Percentiles rank a stretch among this genome's conserved stretches.
Evolutionary conservation across 768 basidiomycete species (phyloP).

Genomic region (Pisolithus sp.): DNA sequence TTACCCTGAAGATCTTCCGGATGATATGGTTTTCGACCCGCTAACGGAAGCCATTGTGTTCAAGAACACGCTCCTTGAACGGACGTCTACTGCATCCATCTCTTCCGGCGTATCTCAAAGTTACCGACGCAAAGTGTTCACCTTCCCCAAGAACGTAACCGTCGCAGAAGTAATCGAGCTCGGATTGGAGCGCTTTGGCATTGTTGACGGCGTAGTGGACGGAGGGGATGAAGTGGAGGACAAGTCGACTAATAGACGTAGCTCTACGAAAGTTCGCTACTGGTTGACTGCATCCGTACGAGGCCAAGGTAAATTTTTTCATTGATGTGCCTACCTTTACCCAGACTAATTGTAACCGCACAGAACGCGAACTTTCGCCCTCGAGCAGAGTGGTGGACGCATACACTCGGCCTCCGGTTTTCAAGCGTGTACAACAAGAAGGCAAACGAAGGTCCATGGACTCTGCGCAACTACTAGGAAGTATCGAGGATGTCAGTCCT

Average conservation of each 20-base stretch:
- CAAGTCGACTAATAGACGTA: slow-evolving; percentile 76
- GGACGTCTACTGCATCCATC: slow-evolving; percentile 35
- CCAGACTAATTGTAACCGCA: slow-evolving; percentile 6
- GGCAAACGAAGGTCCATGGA: slow-evolving; percentile 86
- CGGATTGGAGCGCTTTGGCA: slow-evolving; percentile 89
- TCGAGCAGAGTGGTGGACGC: slow-evolving; percentile 84
- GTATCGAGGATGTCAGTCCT: slow-evolving; percentile 63
- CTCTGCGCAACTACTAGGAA: slow-evolving; percentile 63
- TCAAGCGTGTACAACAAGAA: slow-evolving; percentile 50
- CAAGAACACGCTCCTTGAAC: slow-evolving; percentile 61
- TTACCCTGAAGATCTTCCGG: slow-evolving; percentile 86
- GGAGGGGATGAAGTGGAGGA: slow-evolving; percentile 98
- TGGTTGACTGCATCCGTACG: slow-evolving; percentile 54
- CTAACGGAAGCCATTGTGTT: slow-evolving; percentile 92
- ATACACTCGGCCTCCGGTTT: slow-evolving; percentile 66
- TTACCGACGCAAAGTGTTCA: slow-evolving; percentile 74
- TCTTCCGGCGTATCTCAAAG: slow-evolving; percentile 53
- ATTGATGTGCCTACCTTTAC: neutral
- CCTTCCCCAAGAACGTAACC: slow-evolving; percentile 90
- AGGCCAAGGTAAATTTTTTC: slow-evolving; percentile 53
- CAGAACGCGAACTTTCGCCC: slow-evolving; percentile 75
- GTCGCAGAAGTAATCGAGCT: slow-evolving; percentile 96
- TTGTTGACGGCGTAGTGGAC: slow-evolving; percentile 94
- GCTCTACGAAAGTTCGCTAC: slow-evolving; percentile 75
- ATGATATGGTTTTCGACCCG: slow-evolving; percentile 92